Conservation (phyloP, 2,329 filamentous ascomycete species). For the Penicillium sp. region DNA sequence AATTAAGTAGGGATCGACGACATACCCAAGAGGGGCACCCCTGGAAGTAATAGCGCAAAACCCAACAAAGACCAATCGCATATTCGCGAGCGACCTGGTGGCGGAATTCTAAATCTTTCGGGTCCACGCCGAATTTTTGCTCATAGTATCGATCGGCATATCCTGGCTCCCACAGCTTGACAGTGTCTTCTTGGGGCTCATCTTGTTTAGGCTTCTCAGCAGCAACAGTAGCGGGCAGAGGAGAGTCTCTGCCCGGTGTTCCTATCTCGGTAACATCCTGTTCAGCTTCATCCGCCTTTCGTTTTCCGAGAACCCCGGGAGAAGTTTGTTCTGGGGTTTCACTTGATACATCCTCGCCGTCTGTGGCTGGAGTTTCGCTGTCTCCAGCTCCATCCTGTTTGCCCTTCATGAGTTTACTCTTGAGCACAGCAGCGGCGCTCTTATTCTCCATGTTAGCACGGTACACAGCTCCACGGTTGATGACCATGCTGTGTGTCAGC, state of each 20-base stretch:
- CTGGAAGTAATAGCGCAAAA: slow-evolving; percentile 95
- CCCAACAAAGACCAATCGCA: slow-evolving; percentile 92
- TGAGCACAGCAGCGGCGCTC: slow-evolving; percentile 85
- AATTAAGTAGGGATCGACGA: not conserved
- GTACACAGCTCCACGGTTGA: slow-evolving; percentile 65
- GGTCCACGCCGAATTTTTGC: slow-evolving; percentile 86
- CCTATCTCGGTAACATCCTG: slow-evolving; percentile 52
- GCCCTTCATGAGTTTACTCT: slow-evolving; percentile 66
- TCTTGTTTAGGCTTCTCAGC: slow-evolving; percentile 52
- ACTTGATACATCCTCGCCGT: slow-evolving; percentile 25
- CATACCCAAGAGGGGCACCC: slow-evolving; percentile 83
- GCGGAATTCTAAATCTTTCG: slow-evolving; percentile 79
- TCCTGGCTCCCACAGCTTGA: slow-evolving; percentile 90
- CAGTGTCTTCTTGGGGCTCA: slow-evolving; percentile 70
- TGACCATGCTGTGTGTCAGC: slow-evolving; percentile 83
- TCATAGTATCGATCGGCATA: slow-evolving; percentile 96
- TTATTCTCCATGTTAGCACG: slow-evolving; percentile 84
- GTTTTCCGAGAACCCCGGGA: slow-evolving; percentile 36
- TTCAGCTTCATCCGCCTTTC: slow-evolving; percentile 71
- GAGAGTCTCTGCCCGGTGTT: slow-evolving; percentile 60
- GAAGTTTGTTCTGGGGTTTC: slow-evolving; percentile 28
- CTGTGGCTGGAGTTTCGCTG: slow-evolving; percentile 24
- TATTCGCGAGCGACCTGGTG: slow-evolving; percentile 88
- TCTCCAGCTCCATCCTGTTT: slow-evolving; percentile 17
- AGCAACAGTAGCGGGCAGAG: slow-evolving; percentile 50